Conservation (phyloP, 352 stramenopile genomes). For the Phytophthora foliorum region DNA sequence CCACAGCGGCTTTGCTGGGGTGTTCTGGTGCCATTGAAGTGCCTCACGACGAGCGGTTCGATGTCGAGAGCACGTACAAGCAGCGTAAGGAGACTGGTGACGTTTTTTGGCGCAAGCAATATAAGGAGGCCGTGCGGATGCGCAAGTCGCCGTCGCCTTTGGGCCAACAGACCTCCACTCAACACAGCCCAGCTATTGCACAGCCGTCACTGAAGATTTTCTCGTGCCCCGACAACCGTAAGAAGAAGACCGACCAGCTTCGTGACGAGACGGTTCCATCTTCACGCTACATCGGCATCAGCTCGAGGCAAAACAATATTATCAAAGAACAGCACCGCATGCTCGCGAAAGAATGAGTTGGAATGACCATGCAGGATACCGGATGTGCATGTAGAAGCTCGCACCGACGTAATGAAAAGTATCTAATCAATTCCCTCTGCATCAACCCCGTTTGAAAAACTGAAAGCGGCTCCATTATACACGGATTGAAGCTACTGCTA, state of each 20-base stretch:
- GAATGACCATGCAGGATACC: background rate
- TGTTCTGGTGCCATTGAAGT: constrained; percentile 42
- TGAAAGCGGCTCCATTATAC: constrained; percentile 39
- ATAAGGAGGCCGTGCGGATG: constrained; percentile 65
- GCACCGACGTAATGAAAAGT: background rate
- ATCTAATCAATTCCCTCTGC: constrained; percentile 8
- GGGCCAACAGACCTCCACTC: constrained; percentile 13
- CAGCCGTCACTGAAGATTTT: constrained; percentile 80
- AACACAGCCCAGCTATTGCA: constrained; percentile 9
- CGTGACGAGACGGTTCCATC: constrained; percentile 73
- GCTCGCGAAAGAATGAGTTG: constrained; percentile 46
- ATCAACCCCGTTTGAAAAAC: constrained; percentile 1
- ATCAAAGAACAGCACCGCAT: constrained; percentile 83
- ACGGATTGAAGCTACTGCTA: constrained; percentile 34
- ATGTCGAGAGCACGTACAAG: constrained; percentile 60
- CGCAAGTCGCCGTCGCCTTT: constrained; percentile 44
- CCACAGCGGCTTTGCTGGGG: constrained; percentile 36
- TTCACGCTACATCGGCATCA: constrained; percentile 82
- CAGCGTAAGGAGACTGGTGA: constrained; percentile 48
- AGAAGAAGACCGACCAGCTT: constrained; percentile 44
- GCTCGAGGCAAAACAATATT: constrained; percentile 72
- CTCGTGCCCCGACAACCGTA: constrained; percentile 60
- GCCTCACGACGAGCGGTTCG: constrained; percentile 57
- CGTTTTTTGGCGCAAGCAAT: constrained; percentile 64
- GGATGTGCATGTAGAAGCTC: background rate